Evolutionary conservation across 2,329 filamentous ascomycete species (phyloP), one percentile per base, ranked within the genome.

Genomic region (Aspergillus bombycis): DNA sequence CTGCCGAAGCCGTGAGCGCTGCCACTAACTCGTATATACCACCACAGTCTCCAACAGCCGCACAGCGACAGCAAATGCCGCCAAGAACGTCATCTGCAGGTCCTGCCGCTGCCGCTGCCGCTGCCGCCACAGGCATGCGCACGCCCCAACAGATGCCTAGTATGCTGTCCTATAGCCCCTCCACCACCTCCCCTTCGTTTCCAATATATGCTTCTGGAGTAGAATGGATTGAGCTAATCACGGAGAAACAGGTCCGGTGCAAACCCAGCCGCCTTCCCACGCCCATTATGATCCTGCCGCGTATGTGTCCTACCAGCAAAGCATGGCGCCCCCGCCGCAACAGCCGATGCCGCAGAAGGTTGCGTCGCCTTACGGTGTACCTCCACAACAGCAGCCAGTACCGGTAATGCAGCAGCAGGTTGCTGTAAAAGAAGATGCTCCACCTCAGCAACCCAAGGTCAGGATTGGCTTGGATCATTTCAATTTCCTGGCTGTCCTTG

Each of bases 401-500:
- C 64, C 68, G 12, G 30, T 62, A 21, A 65, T 66, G 48, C 68
- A 65, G 48, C 74, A 71, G 61, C 70, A 70, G 62, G 63, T 69
- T 55, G 67, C 67, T 11, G 62, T 68, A 21, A 71, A 73, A 58
- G 72, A 79, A 56, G 72, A 77, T n/a, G 64, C 67, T 52, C 71
- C 71, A 30, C 70, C 72, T n/a, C 70, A 71, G 36, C 74, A 75
- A 65, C 63, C 72, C 21, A 78, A 75, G 60, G 60, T 90, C 74
- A 88, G 94, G 59, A 98, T 99, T 75, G 95, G 95, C 21, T 84
- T 99, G 53, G 96, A 99, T 76, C 94, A 99, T 80, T 99, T 99
- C 85, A 99, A 99, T 78, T 99, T 99, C 86, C 85, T 99, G 68
- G 94, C 96, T 68, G 95, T 99, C 60, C 87, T 99, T 68, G 95